A percentile compares a stretch with the other conserved stretches of the same genome.
phyloP scores from a whole-genome alignment of 2,329 filamentous ascomycete genomes.

The Arachnomyces sp. region DNA sequence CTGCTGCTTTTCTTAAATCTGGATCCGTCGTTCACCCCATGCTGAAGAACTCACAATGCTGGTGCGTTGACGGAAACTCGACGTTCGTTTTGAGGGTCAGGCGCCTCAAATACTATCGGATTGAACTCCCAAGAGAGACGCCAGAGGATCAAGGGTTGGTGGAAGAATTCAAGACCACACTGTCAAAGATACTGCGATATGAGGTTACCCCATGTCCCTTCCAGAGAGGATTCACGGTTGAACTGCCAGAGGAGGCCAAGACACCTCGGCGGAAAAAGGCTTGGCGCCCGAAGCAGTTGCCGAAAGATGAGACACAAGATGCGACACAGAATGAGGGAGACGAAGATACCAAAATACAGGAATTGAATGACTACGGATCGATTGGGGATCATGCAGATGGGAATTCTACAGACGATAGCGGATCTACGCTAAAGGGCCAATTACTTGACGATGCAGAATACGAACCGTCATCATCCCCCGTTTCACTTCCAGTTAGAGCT shows the following conservation, averaged over 20 bases:
- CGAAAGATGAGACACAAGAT: constrained; percentile 33
- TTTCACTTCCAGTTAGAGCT: constrained; percentile 9
- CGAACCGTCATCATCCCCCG: constrained; percentile 4
- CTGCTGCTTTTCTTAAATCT: constrained; percentile 81
- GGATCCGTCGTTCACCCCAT: constrained; percentile 78
- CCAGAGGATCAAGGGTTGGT: constrained; percentile 58
- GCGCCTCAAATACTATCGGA: constrained; percentile 79
- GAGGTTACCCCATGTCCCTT: constrained; percentile 88
- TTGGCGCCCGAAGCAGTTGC: constrained; percentile 52
- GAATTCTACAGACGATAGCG: constrained; percentile 2
- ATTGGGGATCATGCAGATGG: not conserved
- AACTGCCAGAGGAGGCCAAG: constrained; percentile 61
- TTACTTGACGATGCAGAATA: not conserved
- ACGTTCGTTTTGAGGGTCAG: constrained; percentile 84
- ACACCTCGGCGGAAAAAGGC: constrained; percentile 60
- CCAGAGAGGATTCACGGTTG: constrained; percentile 64
- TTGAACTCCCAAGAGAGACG: constrained; percentile 66
- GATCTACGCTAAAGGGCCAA: not conserved
- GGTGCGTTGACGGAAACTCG: constrained; percentile 79
- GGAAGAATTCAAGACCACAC: constrained; percentile 59
- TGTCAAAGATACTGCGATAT: constrained; percentile 69
- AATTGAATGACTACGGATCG: not conserved
- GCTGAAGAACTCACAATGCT: constrained; percentile 82
- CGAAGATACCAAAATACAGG: constrained; percentile 11
- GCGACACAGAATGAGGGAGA: constrained; percentile 12